Percentiles rank a stretch among this genome's conserved stretches.
These are phyloP conservation scores for Astrephomene gubernaculifera DNA, from an alignment of 139 green algal species.

Conservation along the genomic window DNA sequence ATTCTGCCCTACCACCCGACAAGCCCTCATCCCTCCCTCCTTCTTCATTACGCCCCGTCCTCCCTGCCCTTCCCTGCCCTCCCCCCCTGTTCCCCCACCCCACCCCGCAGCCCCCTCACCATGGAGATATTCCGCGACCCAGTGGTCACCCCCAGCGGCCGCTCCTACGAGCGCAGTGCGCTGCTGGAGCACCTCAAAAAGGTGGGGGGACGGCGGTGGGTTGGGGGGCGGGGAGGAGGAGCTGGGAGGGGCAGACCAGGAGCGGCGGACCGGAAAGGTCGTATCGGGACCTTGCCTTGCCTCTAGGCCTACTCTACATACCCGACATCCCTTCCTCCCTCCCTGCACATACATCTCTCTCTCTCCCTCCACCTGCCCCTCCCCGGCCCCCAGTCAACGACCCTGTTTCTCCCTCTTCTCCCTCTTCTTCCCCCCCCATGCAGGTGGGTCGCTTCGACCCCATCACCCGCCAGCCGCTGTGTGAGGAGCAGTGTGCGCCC, in stretches of 20 bases:
- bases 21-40: background rate
- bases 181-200: slow-evolving; percentile 82
- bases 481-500: slow-evolving; percentile 51
- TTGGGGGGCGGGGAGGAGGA: background rate
- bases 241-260: background rate
- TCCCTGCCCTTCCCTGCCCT: background rate
- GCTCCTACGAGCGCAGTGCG: slow-evolving; percentile 76
- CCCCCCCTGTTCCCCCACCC: background rate
- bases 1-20: too few species aligned
- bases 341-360: too few species aligned
- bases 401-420: too few species aligned
- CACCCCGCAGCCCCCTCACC: slow-evolving; percentile 53
- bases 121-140: slow-evolving; percentile 71
- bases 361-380: background rate
- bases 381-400: background rate
- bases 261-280: background rate
- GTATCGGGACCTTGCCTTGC: background rate
- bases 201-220: slow-evolving; percentile 51
- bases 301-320: background rate
- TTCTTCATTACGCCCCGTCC: background rate
- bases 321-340: background rate
- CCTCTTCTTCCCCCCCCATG: background rate
- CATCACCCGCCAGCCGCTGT: slow-evolving; percentile 64
- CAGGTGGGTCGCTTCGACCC: slow-evolving; percentile 81
- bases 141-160: slow-evolving; percentile 67